These are phyloP conservation scores for Ophiostoma piceae DNA, from an alignment of 2,329 filamentous ascomycete species.

Conservation along the genomic window DNA sequence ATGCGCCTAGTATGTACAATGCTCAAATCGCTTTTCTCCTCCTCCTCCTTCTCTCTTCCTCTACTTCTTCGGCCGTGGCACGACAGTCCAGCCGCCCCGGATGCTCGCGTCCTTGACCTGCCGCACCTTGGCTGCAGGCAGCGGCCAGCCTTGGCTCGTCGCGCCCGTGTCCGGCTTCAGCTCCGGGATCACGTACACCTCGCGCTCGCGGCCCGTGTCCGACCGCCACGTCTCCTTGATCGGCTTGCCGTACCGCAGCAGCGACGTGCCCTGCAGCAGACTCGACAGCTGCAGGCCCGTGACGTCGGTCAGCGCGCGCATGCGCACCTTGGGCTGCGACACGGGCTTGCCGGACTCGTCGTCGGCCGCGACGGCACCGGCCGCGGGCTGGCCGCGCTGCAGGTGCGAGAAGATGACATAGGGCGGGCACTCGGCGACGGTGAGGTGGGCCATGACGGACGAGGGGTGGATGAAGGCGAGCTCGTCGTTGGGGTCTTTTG, in stretches of 20 bases:
- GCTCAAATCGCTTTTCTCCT: background rate
- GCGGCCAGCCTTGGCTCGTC: constrained; percentile 70
- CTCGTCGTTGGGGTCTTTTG: constrained; percentile 43
- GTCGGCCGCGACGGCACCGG: background rate
- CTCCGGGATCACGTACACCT: constrained; percentile 79
- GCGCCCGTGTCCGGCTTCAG: constrained; percentile 62
- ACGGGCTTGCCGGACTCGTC: constrained; percentile 26
- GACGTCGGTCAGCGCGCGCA: constrained; percentile 81
- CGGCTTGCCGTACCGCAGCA: constrained; percentile 82
- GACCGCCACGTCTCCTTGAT: constrained; percentile 67
- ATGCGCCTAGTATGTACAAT: constrained; percentile 1
- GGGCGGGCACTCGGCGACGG: constrained; percentile 68
- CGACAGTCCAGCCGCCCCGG: constrained; percentile 66
- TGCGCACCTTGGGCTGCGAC: constrained; percentile 65
- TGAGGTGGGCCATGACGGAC: constrained; percentile 68
- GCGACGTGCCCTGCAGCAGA: constrained; percentile 76
- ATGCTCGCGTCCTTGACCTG: constrained; percentile 65
- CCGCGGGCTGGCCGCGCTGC: constrained; percentile 53
- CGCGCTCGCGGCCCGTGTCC: constrained; percentile 46
- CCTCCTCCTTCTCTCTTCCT: background rate
- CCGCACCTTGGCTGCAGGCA: constrained; percentile 77
- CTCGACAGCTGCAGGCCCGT: constrained; percentile 69
- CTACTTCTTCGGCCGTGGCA: constrained; percentile 27
- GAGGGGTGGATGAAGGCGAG: constrained; percentile 85
- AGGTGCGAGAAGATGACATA: constrained; percentile 86